These are phyloP conservation scores for Venturia nashicola DNA, from an alignment of 2,329 filamentous ascomycete genomes.

Conservation along the genomic window DNA sequence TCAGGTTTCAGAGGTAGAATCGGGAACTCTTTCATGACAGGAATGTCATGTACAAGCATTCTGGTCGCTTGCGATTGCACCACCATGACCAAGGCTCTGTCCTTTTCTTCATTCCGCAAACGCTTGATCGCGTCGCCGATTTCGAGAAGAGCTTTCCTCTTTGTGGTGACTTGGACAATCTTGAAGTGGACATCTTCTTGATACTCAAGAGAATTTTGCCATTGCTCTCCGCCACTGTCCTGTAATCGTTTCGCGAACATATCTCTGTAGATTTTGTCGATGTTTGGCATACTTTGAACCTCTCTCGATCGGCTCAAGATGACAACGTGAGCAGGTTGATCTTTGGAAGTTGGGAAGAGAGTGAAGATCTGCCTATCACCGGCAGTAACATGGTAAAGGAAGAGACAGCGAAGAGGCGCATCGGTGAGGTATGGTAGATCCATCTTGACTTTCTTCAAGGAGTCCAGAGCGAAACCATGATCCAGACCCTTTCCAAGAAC, in stretches of 20 bases:
- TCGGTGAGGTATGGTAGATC: constrained; percentile 67
- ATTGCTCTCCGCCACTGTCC: constrained; percentile 40
- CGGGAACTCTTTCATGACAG: constrained; percentile 72
- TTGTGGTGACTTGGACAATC: constrained; percentile 75
- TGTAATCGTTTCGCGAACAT: constrained; percentile 46
- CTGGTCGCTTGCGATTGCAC: constrained; percentile 81
- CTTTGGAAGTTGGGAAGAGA: constrained; percentile 71
- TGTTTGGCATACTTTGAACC: constrained; percentile 75
- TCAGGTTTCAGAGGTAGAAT: constrained; percentile 72
- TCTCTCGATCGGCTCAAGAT: constrained; percentile 78
- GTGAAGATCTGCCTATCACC: constrained; percentile 91
- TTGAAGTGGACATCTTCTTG: constrained; percentile 79
- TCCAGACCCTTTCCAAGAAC: constrained; percentile 88
- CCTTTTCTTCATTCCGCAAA: constrained; percentile 67
- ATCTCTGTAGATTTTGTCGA: constrained; percentile 78
- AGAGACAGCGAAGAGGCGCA: constrained; percentile 69
- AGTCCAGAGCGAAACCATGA: constrained; percentile 77
- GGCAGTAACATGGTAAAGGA: constrained; percentile 82
- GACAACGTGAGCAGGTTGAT: constrained; percentile 58
- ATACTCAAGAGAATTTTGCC: constrained; percentile 76
- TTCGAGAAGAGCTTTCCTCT: constrained; percentile 79
- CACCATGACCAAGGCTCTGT: constrained; percentile 67
- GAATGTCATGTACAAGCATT: constrained; percentile 72
- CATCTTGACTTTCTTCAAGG: constrained; percentile 54
- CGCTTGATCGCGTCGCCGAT: constrained; percentile 81